These are phyloP conservation scores for Dipodascopsis uninucleata DNA, from an alignment of 805 yeast species.

Conservation along the genomic window DNA sequence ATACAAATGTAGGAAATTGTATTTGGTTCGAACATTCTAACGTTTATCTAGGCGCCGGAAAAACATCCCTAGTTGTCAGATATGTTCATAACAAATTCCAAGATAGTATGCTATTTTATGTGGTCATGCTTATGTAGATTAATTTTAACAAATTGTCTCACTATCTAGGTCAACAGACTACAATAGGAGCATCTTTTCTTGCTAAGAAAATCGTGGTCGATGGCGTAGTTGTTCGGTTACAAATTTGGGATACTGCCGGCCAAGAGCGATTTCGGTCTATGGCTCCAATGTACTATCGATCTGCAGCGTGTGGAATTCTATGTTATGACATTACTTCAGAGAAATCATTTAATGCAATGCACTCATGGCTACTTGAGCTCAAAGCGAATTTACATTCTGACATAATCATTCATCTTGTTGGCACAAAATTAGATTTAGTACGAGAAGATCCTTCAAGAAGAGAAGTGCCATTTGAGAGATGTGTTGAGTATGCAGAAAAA, in stretches of 20 bases:
- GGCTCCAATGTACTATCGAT: constrained; percentile 47
- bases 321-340: constrained; percentile 38
- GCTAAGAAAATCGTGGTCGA: constrained; percentile 37
- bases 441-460: constrained; percentile 36
- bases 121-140: not conserved
- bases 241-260: constrained; percentile 94
- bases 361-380: constrained; percentile 37
- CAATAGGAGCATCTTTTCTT: constrained; percentile 38
- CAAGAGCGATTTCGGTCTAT: constrained; percentile 93
- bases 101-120: constrained; percentile 13
- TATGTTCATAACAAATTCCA: constrained; percentile 38
- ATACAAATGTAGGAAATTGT: not conserved
- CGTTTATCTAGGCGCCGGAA: constrained; percentile 35
- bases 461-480: constrained; percentile 37
- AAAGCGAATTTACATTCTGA: constrained; percentile 33
- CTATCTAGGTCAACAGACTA: constrained; percentile 33
- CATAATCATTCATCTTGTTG: constrained; percentile 36
- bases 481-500: constrained; percentile 34
- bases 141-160: not conserved
- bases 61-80: constrained; percentile 37
- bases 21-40: not conserved
- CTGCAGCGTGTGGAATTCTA: constrained; percentile 38
- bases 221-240: constrained; percentile 42
- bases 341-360: constrained; percentile 37
- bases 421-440: constrained; percentile 37